These are phyloP conservation scores for Pyrenophora teres DNA, from an alignment of 2,329 filamentous ascomycete species.

Conservation along the genomic window DNA sequence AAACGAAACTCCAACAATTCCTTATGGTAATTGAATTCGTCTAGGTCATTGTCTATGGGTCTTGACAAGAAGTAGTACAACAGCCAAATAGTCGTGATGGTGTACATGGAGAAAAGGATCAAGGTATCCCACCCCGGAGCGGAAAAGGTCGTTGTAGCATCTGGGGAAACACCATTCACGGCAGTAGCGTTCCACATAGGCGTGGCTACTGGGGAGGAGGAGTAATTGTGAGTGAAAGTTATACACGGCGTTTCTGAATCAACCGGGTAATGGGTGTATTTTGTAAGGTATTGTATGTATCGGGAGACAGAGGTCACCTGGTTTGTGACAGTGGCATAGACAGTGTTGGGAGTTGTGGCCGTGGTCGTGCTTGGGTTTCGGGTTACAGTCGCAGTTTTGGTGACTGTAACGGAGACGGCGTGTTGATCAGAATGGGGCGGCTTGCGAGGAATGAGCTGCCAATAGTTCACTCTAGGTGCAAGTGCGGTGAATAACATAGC, in stretches of 20 bases:
- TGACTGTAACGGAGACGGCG: background rate
- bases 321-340: slow-evolving; percentile 1
- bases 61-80: background rate
- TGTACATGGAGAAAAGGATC: background rate
- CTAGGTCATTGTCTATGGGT: background rate
- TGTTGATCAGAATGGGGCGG: background rate
- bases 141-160: background rate
- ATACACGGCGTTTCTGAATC: background rate
- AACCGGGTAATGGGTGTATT: slow-evolving; percentile 1
- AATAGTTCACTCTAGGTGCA: background rate
- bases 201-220: background rate
- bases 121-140: background rate
- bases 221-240: background rate
- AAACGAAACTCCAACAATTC: too few species aligned
- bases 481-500: background rate
- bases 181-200: background rate
- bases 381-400: background rate
- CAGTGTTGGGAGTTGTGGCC: background rate
- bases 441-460: background rate
- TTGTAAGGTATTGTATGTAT: slow-evolving; percentile 1
- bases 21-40: too few species aligned
- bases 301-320: background rate
- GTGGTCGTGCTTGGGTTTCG: background rate
- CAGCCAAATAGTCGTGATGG: background rate
- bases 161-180: background rate